Evolutionary conservation across 2,329 filamentous ascomycete genomes (phyloP).

Genomic region (Alternaria sp.): DNA sequence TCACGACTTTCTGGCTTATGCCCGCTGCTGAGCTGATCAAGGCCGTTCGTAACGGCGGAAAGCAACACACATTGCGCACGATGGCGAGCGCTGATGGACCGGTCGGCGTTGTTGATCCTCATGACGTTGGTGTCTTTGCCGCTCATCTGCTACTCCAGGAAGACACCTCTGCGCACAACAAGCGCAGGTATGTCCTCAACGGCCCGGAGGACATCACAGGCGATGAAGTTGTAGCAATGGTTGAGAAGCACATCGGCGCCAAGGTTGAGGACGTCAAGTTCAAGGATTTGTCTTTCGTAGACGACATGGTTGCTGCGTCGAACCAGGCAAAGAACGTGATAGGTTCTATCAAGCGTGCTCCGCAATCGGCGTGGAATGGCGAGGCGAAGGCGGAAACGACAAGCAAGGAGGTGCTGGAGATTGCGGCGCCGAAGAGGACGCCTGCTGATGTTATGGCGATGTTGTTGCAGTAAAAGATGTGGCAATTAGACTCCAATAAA

Average conservation of each 20-base stretch:
- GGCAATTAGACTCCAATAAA: background rate
- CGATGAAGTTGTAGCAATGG: constrained; percentile 14
- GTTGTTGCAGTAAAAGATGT: background rate
- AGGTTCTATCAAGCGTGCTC: constrained; percentile 12
- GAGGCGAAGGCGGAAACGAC: constrained; percentile 15
- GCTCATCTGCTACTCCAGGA: constrained; percentile 16
- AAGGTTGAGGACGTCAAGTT: constrained; percentile 19
- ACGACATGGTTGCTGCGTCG: constrained; percentile 10
- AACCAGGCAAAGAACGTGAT: constrained; percentile 17
- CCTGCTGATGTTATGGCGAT: background rate
- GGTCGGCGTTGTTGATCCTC: constrained; percentile 19
- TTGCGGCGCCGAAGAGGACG: constrained; percentile 15
- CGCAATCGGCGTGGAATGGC: constrained; percentile 12
- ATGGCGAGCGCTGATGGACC: background rate
- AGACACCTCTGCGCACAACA: constrained; percentile 16
- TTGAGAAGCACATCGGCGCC: constrained; percentile 16
- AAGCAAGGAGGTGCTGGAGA: constrained; percentile 21
- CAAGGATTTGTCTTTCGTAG: constrained; percentile 16
- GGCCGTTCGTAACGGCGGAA: constrained; percentile 1
- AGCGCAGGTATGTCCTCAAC: constrained; percentile 19
- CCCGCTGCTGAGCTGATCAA: constrained; percentile 13
- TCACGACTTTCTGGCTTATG: background rate
- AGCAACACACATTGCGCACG: constrained; percentile 10
- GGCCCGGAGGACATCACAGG: constrained; percentile 23
- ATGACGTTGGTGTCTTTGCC: constrained; percentile 22